Conservation (phyloP, 805 yeast genomes). For the Ogataea populi-albae region DNA sequence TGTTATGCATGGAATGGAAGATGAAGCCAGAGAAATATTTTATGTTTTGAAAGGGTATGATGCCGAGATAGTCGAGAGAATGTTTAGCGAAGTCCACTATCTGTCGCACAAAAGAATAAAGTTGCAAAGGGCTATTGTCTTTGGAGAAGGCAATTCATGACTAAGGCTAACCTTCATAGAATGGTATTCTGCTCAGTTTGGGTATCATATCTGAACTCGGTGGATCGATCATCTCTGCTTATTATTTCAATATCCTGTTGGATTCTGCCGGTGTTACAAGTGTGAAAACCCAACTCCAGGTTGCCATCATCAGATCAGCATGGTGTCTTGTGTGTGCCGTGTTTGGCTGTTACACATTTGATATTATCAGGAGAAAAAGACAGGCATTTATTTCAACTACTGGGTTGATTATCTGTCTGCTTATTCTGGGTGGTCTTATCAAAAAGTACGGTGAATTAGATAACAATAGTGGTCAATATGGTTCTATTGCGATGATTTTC, state of each 20-base stretch:
- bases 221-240: slow-evolving; percentile 38
- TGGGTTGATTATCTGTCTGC: slow-evolving; percentile 20
- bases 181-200: slow-evolving; percentile 21
- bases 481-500: slow-evolving; percentile 45
- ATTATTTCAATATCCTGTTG: slow-evolving; percentile 39
- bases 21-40: slow-evolving; percentile 35
- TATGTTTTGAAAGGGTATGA: slow-evolving; percentile 33
- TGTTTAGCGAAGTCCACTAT: slow-evolving; percentile 32
- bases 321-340: slow-evolving; percentile 17
- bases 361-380: slow-evolving; percentile 16
- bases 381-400: slow-evolving; percentile 12
- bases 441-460: too few species aligned
- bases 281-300: slow-evolving; percentile 15
- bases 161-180: slow-evolving; percentile 35
- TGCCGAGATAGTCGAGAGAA: slow-evolving; percentile 29
- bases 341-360: slow-evolving; percentile 16
- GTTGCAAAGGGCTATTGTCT: slow-evolving; percentile 3
- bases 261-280: slow-evolving; percentile 18
- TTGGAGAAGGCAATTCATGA: slow-evolving; percentile 35
- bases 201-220: slow-evolving; percentile 2
- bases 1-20: slow-evolving; percentile 34
- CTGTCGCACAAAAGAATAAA: slow-evolving; percentile 22
- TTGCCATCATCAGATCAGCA: slow-evolving; percentile 21
- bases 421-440: slow-evolving; percentile 20
- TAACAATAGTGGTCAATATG: slow-evolving; percentile 6